These are phyloP conservation scores for Fusarium irregulare DNA, from an alignment of 2,329 filamentous ascomycete species.

Conservation along the genomic window DNA sequence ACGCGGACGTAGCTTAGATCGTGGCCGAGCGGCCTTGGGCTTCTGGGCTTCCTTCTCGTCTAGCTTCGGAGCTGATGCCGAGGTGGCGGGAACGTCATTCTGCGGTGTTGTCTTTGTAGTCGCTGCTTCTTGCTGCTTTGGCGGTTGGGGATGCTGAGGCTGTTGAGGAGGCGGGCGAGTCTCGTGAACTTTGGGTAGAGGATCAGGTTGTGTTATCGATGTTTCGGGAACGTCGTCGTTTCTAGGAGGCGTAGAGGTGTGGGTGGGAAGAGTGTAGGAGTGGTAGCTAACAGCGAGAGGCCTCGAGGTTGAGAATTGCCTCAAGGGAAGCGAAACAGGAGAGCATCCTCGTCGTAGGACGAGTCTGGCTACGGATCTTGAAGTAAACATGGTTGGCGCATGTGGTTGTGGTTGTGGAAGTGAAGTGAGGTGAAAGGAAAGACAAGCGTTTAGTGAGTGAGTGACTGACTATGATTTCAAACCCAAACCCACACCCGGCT, in stretches of 20 bases:
- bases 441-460: not conserved
- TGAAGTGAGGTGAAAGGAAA: constrained; percentile 5
- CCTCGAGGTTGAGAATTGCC: constrained; percentile 56
- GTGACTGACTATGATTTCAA: constrained; percentile 40
- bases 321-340: constrained; percentile 51
- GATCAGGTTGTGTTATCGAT: constrained; percentile 59
- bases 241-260: constrained; percentile 54
- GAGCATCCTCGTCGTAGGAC: constrained; percentile 56
- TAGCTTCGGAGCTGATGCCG: constrained; percentile 50
- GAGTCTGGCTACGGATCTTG: constrained; percentile 55
- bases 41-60: constrained; percentile 76
- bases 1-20: constrained; percentile 66
- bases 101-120: constrained; percentile 27
- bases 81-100: constrained; percentile 43
- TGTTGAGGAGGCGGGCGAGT: constrained; percentile 58
- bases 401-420: constrained; percentile 39
- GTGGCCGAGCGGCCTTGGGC: constrained; percentile 60
- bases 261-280: constrained; percentile 62
- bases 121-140: constrained; percentile 24
- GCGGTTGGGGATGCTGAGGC: constrained; percentile 36
- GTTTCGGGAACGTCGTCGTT: constrained; percentile 59
- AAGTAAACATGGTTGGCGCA: constrained; percentile 57
- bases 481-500: constrained; percentile 29
- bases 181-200: constrained; percentile 63
- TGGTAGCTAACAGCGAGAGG: constrained; percentile 58